Conservation (phyloP, 257 asterid genomes). For the Gentiana straminea region DNA sequence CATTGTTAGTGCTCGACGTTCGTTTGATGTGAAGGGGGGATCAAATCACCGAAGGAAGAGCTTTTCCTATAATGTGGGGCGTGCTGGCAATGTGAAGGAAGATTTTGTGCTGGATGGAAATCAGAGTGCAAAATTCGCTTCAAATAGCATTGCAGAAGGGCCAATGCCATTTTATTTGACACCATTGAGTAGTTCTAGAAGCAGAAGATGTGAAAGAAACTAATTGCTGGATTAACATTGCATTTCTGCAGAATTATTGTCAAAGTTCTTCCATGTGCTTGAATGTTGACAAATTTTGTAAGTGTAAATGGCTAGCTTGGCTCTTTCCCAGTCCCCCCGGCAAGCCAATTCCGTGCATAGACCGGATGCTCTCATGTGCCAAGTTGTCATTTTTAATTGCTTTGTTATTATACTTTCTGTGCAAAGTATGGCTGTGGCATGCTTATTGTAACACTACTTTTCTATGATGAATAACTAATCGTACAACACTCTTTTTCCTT, state of each 20-base stretch:
- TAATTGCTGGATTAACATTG: slow-evolving; percentile 31
- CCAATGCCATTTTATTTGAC: slow-evolving; percentile 62
- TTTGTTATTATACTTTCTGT: no score
- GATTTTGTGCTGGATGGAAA: slow-evolving; percentile 39
- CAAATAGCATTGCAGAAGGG: slow-evolving; percentile 28
- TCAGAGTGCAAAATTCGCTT: slow-evolving; percentile 22
- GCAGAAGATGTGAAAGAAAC: slow-evolving; percentile 36
- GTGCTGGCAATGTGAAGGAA: slow-evolving; percentile 28
- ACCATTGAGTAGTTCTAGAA: slow-evolving; percentile 58
- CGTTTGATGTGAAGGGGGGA: slow-evolving; percentile 36
- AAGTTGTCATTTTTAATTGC: no score
- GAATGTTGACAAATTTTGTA: slow-evolving; percentile 12
- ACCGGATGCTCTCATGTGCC: no score
- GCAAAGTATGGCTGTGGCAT: no score
- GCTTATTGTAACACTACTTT: no score
- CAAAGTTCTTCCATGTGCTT: slow-evolving; percentile 12
- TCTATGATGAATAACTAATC: no score
- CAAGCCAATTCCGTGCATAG: no score
- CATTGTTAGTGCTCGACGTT: slow-evolving; percentile 43
- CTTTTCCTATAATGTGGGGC: slow-evolving; percentile 32
- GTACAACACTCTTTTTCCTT: no score
- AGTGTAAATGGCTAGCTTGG: no score
- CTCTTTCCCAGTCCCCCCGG: no score
- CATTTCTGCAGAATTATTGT: slow-evolving; percentile 25
- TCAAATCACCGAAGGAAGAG: slow-evolving; percentile 40